phyloP scores from a whole-genome alignment of 345 rosid species.

The Salix exigua region DNA sequence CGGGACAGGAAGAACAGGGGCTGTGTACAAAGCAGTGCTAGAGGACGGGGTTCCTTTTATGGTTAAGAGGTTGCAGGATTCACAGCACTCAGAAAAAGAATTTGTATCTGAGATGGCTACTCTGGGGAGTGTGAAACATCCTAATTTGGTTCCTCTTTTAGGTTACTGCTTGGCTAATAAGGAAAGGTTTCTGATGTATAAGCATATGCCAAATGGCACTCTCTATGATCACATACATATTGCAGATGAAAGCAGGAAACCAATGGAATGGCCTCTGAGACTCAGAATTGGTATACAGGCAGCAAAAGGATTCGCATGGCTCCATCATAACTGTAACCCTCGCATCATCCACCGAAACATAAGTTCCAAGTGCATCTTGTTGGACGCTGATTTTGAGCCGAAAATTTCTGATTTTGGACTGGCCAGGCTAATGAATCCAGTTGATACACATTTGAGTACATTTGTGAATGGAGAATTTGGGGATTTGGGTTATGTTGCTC shows the following conservation, averaged over 20 bases:
- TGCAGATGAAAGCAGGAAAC: constrained; percentile 37
- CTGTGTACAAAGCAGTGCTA: constrained; percentile 72
- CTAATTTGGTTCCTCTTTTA: constrained; percentile 77
- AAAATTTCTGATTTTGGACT: constrained; percentile 94
- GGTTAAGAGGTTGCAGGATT: constrained; percentile 89
- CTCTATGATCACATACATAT: constrained; percentile 57
- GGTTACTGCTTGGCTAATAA: constrained; percentile 67
- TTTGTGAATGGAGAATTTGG: constrained; percentile 98
- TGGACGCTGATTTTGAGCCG: constrained; percentile 79
- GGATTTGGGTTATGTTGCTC: constrained; percentile 90
- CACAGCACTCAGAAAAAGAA: constrained; percentile 81
- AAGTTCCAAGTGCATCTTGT: constrained; percentile 82
- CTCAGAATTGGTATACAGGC: constrained; percentile 78
- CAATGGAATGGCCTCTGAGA: constrained; percentile 82
- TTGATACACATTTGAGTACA: constrained; percentile 91
- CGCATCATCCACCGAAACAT: constrained; percentile 88
- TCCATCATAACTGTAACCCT: constrained; percentile 91
- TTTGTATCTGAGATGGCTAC: constrained; percentile 77
- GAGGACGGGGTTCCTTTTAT: constrained; percentile 67
- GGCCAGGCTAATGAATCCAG: constrained; percentile 92
- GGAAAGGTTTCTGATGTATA: constrained; percentile 78
- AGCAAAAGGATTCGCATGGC: constrained; percentile 90
- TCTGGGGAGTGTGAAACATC: constrained; percentile 72
- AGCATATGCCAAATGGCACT: constrained; percentile 71
- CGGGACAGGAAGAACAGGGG: constrained; percentile 82